Conservation (phyloP, 78 protist genomes). For the Dictyostelium citrinum region DNA sequence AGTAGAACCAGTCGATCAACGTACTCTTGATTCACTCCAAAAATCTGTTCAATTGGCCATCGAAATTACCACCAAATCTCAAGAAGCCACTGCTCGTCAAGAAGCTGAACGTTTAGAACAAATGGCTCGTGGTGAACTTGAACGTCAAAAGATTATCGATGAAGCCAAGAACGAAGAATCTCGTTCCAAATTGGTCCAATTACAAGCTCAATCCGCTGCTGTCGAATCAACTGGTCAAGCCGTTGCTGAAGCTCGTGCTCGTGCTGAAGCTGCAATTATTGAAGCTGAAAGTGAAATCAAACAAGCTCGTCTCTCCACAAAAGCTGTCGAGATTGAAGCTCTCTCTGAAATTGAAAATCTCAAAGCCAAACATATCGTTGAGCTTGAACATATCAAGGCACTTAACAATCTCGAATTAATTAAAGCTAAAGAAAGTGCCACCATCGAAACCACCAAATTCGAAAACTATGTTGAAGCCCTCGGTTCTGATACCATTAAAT, state of each 20-base stretch:
- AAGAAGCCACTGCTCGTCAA: constrained; percentile 92
- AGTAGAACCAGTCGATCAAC: constrained; percentile 93
- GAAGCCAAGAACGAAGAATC: constrained; percentile 82
- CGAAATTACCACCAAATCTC: constrained; percentile 93
- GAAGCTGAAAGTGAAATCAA: constrained; percentile 84
- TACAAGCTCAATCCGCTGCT: constrained; percentile 86
- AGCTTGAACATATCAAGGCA: constrained; percentile 63
- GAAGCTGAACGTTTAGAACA: constrained; percentile 90
- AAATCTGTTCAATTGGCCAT: constrained; percentile 93
- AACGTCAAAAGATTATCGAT: constrained; percentile 85
- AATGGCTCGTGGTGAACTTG: constrained; percentile 88
- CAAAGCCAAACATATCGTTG: constrained; percentile 37
- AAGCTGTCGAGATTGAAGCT: constrained; percentile 74
- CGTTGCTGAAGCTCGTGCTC: constrained; percentile 88
- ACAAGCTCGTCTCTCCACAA: constrained; percentile 78
- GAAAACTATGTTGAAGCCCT: constrained; percentile 61
- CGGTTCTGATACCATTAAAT: constrained; percentile 84
- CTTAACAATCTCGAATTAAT: constrained; percentile 72
- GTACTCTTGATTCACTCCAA: constrained; percentile 86
- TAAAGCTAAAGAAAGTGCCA: constrained; percentile 51
- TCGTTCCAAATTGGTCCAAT: constrained; percentile 75
- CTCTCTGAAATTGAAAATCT: constrained; percentile 45
- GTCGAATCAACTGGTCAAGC: constrained; percentile 90
- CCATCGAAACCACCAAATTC: constrained; percentile 83
- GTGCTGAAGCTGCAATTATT: constrained; percentile 82